A percentile compares a stretch with the other conserved stretches of the same genome.
These are phyloP conservation scores for Brettanomyces anomalus DNA, from an alignment of 805 yeast species.

Conservation along the genomic window DNA sequence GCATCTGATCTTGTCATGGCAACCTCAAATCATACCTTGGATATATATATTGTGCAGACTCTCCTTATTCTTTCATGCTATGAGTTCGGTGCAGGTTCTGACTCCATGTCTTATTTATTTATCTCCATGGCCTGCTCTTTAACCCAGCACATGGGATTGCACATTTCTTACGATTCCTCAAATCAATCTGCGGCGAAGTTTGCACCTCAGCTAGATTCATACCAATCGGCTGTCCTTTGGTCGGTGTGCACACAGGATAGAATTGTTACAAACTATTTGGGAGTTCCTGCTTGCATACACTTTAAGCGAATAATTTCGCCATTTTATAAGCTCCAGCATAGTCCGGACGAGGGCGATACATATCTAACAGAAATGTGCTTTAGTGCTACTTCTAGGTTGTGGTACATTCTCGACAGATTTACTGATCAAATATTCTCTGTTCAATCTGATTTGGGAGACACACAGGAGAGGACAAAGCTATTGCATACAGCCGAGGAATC, in stretches of 20 bases:
- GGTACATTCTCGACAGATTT: slow-evolving; percentile 26
- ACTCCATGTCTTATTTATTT: slow-evolving; percentile 23
- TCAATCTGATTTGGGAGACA: slow-evolving; percentile 26
- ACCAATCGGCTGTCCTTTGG: slow-evolving; percentile 23
- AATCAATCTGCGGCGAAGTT: slow-evolving; percentile 11
- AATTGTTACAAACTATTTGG: slow-evolving; percentile 16
- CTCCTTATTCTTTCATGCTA: slow-evolving; percentile 22
- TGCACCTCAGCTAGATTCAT: slow-evolving; percentile 20
- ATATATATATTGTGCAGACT: slow-evolving; percentile 18
- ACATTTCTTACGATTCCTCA: slow-evolving; percentile 18
- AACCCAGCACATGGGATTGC: slow-evolving; percentile 27
- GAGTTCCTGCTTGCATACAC: slow-evolving; percentile 26
- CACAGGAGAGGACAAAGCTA: slow-evolving; percentile 18
- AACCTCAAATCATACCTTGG: slow-evolving; percentile 15
- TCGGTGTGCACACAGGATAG: slow-evolving; percentile 25
- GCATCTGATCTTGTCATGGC: slow-evolving; percentile 19
- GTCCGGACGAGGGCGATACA: slow-evolving; percentile 4
- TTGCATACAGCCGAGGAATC: slow-evolving; percentile 18
- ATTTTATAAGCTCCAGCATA: slow-evolving; percentile 16
- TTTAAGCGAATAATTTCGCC: slow-evolving; percentile 27
- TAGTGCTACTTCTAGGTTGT: slow-evolving; percentile 19
- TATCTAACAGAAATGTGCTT: slow-evolving; percentile 19
- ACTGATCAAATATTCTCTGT: slow-evolving; percentile 26
- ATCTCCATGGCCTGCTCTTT: slow-evolving; percentile 25
- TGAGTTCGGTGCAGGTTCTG: slow-evolving; percentile 23